phyloP scores from a whole-genome alignment of 2,329 filamentous ascomycete species.

The Aquanectria penicillioides region DNA sequence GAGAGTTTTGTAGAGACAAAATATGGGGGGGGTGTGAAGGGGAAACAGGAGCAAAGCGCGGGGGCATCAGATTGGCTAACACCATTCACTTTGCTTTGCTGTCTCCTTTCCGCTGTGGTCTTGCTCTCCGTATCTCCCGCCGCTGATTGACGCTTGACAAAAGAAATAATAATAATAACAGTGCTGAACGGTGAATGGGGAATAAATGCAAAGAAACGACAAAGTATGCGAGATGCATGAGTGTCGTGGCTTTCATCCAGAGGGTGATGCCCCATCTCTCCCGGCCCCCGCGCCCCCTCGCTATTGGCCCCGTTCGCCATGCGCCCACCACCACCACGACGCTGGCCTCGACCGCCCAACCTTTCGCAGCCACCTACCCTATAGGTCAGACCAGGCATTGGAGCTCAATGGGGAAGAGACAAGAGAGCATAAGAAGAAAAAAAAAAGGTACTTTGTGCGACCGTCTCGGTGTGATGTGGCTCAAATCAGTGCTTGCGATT shows the following conservation, averaged over 20 bases:
- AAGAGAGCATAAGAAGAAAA: background rate
- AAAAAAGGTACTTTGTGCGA: conserved; percentile 17
- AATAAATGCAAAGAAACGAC: conserved; percentile 18
- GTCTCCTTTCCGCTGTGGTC: background rate
- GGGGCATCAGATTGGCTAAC: background rate
- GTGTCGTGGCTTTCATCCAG: conserved; percentile 61
- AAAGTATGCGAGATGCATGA: conserved; percentile 48
- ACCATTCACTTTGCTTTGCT: conserved; percentile 2
- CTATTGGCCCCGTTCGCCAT: conserved; percentile 29
- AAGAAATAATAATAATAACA: background rate
- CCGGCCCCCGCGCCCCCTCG: conserved; percentile 31
- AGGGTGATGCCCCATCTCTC: conserved; percentile 43
- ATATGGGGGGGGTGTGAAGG: background rate
- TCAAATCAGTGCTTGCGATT: conserved; percentile 14
- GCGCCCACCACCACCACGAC: conserved; percentile 1
- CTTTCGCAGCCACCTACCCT: conserved; percentile 4
- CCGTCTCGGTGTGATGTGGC: conserved; percentile 23
- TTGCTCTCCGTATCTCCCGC: background rate
- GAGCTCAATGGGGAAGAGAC: no score
- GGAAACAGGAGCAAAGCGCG: background rate
- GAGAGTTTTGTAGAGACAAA: conserved; percentile 4
- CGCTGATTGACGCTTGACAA: background rate
- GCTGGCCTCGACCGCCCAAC: background rate
- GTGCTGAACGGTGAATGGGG: conserved; percentile 3
- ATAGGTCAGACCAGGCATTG: background rate